Evolutionary conservation across 169 alveolate genomes (phyloP), one percentile per base, ranked within the genome.

Genomic region (Eimeria praecox): DNA sequence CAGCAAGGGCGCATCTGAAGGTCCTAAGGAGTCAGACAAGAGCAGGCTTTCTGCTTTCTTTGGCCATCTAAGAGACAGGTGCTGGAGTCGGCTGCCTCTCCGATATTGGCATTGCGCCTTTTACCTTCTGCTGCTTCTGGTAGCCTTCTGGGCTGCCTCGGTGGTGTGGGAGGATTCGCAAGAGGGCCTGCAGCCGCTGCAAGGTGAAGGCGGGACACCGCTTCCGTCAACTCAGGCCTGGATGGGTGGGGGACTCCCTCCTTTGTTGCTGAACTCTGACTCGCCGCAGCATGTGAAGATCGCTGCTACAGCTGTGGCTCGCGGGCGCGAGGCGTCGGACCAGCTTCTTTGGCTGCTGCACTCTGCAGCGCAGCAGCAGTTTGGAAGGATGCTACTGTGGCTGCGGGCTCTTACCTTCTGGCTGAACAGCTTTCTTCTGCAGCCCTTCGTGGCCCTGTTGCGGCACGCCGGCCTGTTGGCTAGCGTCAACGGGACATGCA

Each of bases 21-120:
- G 49, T 40, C 56, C 22, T 33, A 46, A 52, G 73, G 46, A 35
- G 27, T 42, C 77, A 20, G 30, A 54, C 22, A 16, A 83, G 91
- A 54, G 80, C 38, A 62, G 80, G 62, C 44, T 35, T 18, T 40
- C 93, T 24, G 93, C 44, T 9, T 69, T 73, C 1, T 2, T 54
- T 27, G 52, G 78, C 64, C 40, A 33, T 46, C 40, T 62, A 49
- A 6, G 82, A 40, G 33, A 59, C 82, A 54, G 82, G 62, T 86
- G 93, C 24, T 86, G 93, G 93, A 86, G 82, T 30, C 80, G 54
- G 56, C 66, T 86, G 82, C 93, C 82, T 33, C 93, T 86, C 46
- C 93, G 93, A 16, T 86, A 86, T 86, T 86, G 93, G 93, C 93
- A 86, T n/a, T 86, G 64, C 62, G 93, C 69, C 16, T 86, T 86